Evolutionary conservation across 2,329 filamentous ascomycete genomes (phyloP).

Genomic region (Fusarium pseudonygamai): DNA sequence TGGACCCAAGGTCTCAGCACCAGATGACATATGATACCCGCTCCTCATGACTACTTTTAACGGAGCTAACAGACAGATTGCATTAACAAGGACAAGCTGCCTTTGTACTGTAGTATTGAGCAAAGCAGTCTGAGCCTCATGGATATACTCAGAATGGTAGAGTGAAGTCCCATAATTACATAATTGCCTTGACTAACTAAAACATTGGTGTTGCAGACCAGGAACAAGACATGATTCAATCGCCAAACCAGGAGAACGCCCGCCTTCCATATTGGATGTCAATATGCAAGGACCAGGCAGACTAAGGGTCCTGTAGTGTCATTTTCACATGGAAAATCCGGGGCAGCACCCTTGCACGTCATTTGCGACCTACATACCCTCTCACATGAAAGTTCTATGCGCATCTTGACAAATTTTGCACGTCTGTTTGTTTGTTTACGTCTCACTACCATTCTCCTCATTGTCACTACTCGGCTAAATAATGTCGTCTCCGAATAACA

Average conservation of each 20-base stretch:
- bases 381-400: conserved; percentile 14
- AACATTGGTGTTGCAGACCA: conserved; percentile 5
- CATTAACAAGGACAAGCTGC: neutral
- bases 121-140: neutral
- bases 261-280: conserved; percentile 20
- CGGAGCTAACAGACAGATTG: neutral
- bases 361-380: conserved; percentile 30
- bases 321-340: conserved; percentile 45
- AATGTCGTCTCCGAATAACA: conserved; percentile 47
- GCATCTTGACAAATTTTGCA: neutral
- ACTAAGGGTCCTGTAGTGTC: conserved; percentile 31
- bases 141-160: neutral
- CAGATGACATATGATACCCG: neutral
- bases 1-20: neutral
- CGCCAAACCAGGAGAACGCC: neutral
- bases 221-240: conserved; percentile 8
- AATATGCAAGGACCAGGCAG: conserved; percentile 38
- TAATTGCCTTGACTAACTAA: neutral
- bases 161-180: neutral
- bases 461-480: neutral
- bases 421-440: neutral
- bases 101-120: neutral
- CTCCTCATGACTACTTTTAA: neutral
- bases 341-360: conserved; percentile 46
- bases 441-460: neutral